Percentiles rank a stretch among this genome's conserved stretches.
Evolutionary conservation across 108 stramenopile species (phyloP).

Genomic region (Aurantiochytrium sp.): DNA sequence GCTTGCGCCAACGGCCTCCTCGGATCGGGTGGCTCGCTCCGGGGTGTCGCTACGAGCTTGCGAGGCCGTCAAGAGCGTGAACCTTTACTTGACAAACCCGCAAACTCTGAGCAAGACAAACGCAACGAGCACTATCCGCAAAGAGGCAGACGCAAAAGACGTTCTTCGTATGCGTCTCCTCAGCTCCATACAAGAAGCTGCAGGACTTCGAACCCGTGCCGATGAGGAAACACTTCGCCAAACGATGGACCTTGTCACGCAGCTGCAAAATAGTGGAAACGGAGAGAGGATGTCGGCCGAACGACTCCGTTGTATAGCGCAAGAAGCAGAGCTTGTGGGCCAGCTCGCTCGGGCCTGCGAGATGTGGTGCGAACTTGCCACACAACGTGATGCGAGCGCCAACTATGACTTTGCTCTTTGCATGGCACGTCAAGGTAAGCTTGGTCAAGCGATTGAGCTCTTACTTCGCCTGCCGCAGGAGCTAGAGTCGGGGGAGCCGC

Average conservation of each 20-base stretch:
- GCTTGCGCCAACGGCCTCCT: not conserved
- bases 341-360: not conserved
- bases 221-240: not conserved
- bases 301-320: not conserved
- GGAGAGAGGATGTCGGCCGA: not conserved
- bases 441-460: not conserved
- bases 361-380: not conserved
- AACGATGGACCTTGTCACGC: not conserved
- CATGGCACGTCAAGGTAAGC: not conserved
- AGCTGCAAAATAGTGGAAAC: not conserved
- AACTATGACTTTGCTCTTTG: not conserved
- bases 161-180: not conserved
- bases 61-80: too few species aligned
- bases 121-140: too few species aligned
- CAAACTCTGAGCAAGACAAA: too few species aligned
- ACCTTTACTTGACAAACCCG: too few species aligned
- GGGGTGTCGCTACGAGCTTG: too few species aligned
- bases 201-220: not conserved
- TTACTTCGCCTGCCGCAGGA: not conserved
- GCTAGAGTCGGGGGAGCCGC: too few species aligned
- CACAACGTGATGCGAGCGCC: too few species aligned
- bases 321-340: constrained; percentile 1
- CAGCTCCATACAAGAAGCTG: not conserved
- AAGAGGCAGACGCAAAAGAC: too few species aligned
- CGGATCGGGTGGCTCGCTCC: too few species aligned